A percentile compares a stretch with the other conserved stretches of the same genome.
Evolutionary conservation across 2,329 filamentous ascomycete genomes (phyloP).

Genomic region (Aspergillus sojae): DNA sequence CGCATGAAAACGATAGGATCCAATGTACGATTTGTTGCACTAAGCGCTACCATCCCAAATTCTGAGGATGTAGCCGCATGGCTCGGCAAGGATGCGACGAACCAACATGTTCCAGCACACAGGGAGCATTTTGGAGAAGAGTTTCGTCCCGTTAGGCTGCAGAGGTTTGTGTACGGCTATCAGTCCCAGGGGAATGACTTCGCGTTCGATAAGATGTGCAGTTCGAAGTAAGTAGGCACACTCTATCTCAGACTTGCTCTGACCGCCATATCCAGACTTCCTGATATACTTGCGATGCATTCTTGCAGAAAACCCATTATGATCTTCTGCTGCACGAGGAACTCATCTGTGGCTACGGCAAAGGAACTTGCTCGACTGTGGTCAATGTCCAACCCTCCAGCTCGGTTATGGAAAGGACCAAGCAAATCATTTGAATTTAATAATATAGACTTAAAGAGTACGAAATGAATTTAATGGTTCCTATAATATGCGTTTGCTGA

Average conservation of each 20-base stretch:
- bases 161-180: slow-evolving; percentile 77
- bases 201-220: slow-evolving; percentile 71
- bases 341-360: slow-evolving; percentile 70
- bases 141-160: slow-evolving; percentile 74
- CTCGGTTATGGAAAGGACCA: slow-evolving; percentile 67
- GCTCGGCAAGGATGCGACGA: slow-evolving; percentile 68
- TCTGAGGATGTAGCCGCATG: slow-evolving; percentile 77
- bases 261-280: slow-evolving; percentile 53
- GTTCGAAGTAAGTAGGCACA: slow-evolving; percentile 52
- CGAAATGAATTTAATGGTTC: slow-evolving; percentile 21
- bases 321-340: slow-evolving; percentile 79
- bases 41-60: slow-evolving; percentile 84
- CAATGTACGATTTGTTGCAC: slow-evolving; percentile 75
- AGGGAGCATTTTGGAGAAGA: slow-evolving; percentile 76
- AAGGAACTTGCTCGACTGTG: slow-evolving; percentile 69
- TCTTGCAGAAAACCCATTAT: slow-evolving; percentile 74
- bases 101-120: slow-evolving; percentile 64
- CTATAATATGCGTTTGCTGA: slow-evolving; percentile 12
- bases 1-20: slow-evolving; percentile 81
- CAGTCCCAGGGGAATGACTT: slow-evolving; percentile 69
- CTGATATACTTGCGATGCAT: slow-evolving; percentile 67
- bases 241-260: not conserved
- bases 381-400: slow-evolving; percentile 51
- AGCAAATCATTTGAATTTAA: slow-evolving; percentile 53
- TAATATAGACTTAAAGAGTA: slow-evolving; percentile 63